phyloP scores from a whole-genome alignment of 2,329 filamentous ascomycete genomes.

The Tolypocladium inflatum region DNA sequence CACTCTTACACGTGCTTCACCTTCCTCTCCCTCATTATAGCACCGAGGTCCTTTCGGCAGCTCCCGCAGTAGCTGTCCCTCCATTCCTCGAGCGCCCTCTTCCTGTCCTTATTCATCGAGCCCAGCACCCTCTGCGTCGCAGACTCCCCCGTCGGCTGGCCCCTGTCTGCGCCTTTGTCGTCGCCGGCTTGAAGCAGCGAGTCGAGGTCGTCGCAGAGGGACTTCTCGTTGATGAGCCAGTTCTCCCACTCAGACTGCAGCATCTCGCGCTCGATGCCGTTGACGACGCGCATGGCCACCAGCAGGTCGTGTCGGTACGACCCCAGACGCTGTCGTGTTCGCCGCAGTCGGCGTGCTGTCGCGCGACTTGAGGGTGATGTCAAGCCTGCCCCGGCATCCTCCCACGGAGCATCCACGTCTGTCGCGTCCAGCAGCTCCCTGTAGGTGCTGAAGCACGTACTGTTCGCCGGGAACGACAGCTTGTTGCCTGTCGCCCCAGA shows the following conservation, averaged over 20 bases:
- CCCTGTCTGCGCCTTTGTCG: constrained; percentile 6
- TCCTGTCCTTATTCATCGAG: constrained; percentile 18
- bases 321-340: constrained; percentile 75
- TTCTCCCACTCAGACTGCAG: constrained; percentile 85
- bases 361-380: constrained; percentile 38
- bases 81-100: constrained; percentile 35
- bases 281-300: constrained; percentile 83
- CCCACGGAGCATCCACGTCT: constrained; percentile 47
- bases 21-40: constrained; percentile 19
- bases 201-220: constrained; percentile 58
- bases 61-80: constrained; percentile 46
- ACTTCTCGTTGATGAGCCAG: constrained; percentile 75
- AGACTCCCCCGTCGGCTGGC: constrained; percentile 11
- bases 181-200: constrained; percentile 28
- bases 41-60: constrained; percentile 35
- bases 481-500: constrained; percentile 25
- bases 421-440: constrained; percentile 46
- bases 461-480: constrained; percentile 30
- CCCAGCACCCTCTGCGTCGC: constrained; percentile 21
- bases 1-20: constrained; percentile 10
- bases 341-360: constrained; percentile 57
- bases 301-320: constrained; percentile 82
- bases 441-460: constrained; percentile 54
- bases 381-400: constrained; percentile 39
- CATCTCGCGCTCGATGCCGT: constrained; percentile 80